Conservation (phyloP, 2,329 filamentous ascomycete genomes). For the Sarocladiaceae sp. region DNA sequence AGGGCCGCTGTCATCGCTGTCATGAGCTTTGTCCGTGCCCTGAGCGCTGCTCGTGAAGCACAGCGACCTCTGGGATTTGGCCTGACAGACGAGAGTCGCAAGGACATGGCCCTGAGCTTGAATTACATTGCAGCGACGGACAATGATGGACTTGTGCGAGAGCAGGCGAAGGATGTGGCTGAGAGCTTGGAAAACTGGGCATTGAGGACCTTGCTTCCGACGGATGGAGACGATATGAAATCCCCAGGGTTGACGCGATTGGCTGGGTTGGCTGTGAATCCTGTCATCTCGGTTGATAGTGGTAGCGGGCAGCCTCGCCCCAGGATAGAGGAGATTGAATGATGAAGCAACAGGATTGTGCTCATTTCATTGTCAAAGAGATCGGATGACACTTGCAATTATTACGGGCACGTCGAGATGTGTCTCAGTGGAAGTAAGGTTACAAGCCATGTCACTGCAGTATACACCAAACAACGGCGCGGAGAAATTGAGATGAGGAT, state of each 20-base stretch:
- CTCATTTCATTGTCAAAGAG: not conserved
- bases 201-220: constrained; percentile 44
- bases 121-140: constrained; percentile 63
- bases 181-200: constrained; percentile 63
- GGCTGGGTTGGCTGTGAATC: constrained; percentile 34
- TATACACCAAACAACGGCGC: constrained; percentile 7
- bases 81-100: constrained; percentile 49
- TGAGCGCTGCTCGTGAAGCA: constrained; percentile 48
- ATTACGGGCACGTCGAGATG: no score
- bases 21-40: constrained; percentile 55
- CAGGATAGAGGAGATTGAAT: constrained; percentile 60
- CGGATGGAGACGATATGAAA: constrained; percentile 18
- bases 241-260: constrained; percentile 25
- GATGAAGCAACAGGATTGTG: constrained; percentile 13
- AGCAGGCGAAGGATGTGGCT: constrained; percentile 62
- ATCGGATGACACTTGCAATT: no score
- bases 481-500: not conserved
- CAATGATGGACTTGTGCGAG: constrained; percentile 62
- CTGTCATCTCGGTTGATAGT: constrained; percentile 16
- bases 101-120: constrained; percentile 59
- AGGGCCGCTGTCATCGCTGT: constrained; percentile 63
- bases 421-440: not conserved
- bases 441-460: not conserved
- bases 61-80: constrained; percentile 47
- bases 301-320: constrained; percentile 24